Percentiles rank a stretch among this genome's conserved stretches.
These are phyloP conservation scores for Aspergillus avenaceus DNA, from an alignment of 495 filamentous ascomycete genomes.

Conservation along the genomic window DNA sequence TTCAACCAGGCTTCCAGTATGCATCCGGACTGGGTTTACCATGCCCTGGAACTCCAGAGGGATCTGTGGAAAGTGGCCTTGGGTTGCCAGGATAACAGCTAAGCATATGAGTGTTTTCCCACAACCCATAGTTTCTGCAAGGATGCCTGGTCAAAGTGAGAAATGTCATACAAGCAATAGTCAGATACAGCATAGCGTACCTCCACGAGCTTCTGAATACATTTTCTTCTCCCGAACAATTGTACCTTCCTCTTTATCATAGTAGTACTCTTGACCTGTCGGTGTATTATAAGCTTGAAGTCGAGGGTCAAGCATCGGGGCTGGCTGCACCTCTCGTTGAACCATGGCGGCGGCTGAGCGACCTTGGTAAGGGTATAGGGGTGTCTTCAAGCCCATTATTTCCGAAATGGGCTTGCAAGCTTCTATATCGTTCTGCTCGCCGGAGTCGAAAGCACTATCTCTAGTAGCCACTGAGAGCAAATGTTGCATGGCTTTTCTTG, in stretches of 20 bases:
- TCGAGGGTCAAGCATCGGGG: conserved; percentile 67
- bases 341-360: conserved; percentile 83
- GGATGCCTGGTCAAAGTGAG: conserved; percentile 25
- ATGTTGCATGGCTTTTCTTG: conserved; percentile 55
- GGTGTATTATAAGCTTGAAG: conserved; percentile 56
- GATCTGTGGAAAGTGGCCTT: conserved; percentile 59
- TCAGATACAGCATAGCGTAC: conserved; percentile 25
- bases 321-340: conserved; percentile 68
- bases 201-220: conserved; percentile 75
- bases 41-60: conserved; percentile 57
- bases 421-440: conserved; percentile 1
- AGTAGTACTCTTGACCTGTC: conserved; percentile 62
- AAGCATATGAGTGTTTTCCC: conserved; percentile 91
- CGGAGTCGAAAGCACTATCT: not conserved
- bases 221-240: conserved; percentile 58
- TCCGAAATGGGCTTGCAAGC: too few species aligned
- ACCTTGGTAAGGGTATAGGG: conserved; percentile 74
- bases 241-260: conserved; percentile 58
- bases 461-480: conserved; percentile 41
- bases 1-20: conserved; percentile 52
- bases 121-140: conserved; percentile 61
- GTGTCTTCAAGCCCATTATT: conserved; percentile 57
- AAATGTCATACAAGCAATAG: not conserved
- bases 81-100: conserved; percentile 76
- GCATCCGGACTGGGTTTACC: conserved; percentile 34